A percentile compares a stretch with the other conserved stretches of the same genome.
Conservation (phyloP, 1,139 yeast genomes). For the Candida albicans region DNA sequence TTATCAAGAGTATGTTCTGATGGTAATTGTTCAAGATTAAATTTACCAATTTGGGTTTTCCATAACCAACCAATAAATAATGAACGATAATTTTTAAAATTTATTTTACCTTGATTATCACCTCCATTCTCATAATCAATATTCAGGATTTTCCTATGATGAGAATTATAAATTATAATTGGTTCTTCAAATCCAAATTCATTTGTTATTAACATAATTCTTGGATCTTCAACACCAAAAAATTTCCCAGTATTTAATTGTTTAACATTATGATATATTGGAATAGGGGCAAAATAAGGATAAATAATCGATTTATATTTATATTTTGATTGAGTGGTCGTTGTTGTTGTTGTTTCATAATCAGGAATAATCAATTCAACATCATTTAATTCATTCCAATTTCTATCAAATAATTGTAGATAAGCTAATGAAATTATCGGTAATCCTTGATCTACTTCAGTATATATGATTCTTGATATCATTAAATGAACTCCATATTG, state of each 20-base stretch:
- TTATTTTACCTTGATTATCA: constrained; percentile 15
- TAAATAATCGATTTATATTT: constrained; percentile 18
- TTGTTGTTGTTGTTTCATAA: constrained; percentile 7
- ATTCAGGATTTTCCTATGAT: constrained; percentile 21
- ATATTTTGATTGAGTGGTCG: neutral
- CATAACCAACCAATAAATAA: constrained; percentile 42
- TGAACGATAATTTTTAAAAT: constrained; percentile 23
- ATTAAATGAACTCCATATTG: constrained; percentile 41
- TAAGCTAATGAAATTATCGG: constrained; percentile 36
- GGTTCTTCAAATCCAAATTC: constrained; percentile 34
- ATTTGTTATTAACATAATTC: constrained; percentile 33
- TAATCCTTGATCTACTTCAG: constrained; percentile 27
- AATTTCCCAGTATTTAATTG: constrained; percentile 20
- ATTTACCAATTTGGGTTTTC: constrained; percentile 33
- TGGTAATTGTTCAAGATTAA: constrained; percentile 24
- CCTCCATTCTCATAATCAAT: constrained; percentile 23
- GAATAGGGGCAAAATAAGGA: constrained; percentile 29
- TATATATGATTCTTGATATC: constrained; percentile 37
- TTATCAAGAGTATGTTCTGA: too few species aligned
- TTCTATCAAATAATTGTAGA: constrained; percentile 36
- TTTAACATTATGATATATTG: constrained; percentile 29
- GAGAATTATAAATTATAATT: constrained; percentile 32
- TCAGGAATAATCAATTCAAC: constrained; percentile 37
- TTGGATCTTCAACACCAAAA: constrained; percentile 52
- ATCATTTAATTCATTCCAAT: constrained; percentile 40